These are phyloP conservation scores for Exophiala sideris DNA, from an alignment of 2,329 filamentous ascomycete genomes.

Conservation along the genomic window DNA sequence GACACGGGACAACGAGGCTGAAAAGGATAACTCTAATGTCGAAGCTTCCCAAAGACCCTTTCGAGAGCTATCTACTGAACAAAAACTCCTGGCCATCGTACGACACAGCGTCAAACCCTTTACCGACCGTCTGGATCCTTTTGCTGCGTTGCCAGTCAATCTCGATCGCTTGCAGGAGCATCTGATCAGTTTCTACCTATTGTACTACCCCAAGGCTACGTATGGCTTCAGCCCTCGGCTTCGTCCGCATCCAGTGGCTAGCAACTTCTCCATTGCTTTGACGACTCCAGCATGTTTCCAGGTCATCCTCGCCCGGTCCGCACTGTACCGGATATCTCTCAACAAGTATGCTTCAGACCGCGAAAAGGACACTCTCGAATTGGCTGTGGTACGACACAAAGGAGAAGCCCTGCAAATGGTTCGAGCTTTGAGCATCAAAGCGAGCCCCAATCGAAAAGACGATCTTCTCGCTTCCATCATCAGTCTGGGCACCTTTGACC, in stretches of 20 bases:
- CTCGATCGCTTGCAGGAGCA: slow-evolving; percentile 24
- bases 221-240: slow-evolving; percentile 26
- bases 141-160: slow-evolving; percentile 18
- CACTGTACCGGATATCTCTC: slow-evolving; percentile 21
- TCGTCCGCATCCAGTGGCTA: slow-evolving; percentile 23
- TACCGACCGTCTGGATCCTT: slow-evolving; percentile 23
- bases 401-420: slow-evolving; percentile 21
- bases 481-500: slow-evolving; percentile 21
- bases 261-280: slow-evolving; percentile 26
- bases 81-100: slow-evolving; percentile 20
- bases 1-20: not conserved
- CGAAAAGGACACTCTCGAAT: slow-evolving; percentile 16
- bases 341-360: slow-evolving; percentile 22
- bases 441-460: slow-evolving; percentile 17
- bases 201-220: slow-evolving; percentile 23
- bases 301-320: slow-evolving; percentile 23
- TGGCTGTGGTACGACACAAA: slow-evolving; percentile 22
- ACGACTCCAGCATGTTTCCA: slow-evolving; percentile 25
- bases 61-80: slow-evolving; percentile 10
- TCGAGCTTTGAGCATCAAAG: slow-evolving; percentile 10
- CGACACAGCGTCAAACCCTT: slow-evolving; percentile 19
- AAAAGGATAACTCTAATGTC: not conserved
- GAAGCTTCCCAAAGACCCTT: not conserved
- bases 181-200: slow-evolving; percentile 23
- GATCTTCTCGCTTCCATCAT: slow-evolving; percentile 24